Conservation (phyloP, 257 asterid genomes). For the Jacaranda mimosifolia region DNA sequence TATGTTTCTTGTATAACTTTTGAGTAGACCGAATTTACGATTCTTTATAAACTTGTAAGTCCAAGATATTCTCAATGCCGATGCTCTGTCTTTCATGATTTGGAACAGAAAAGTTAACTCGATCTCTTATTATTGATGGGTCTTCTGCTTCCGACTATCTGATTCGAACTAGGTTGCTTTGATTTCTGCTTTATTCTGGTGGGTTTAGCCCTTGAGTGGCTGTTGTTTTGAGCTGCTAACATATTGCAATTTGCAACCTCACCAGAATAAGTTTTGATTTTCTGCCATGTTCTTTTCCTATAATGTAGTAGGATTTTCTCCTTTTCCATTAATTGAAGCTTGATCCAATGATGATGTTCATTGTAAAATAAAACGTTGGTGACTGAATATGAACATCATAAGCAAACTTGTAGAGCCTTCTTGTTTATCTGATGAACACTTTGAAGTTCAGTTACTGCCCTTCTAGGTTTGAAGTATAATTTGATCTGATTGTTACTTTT, state of each 20-base stretch:
- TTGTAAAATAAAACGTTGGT: not conserved
- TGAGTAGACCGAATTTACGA: slow-evolving; percentile 20
- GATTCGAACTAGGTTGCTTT: too few relatives aligned
- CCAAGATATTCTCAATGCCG: slow-evolving; percentile 1
- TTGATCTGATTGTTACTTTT: not conserved
- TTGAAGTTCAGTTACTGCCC: not conserved
- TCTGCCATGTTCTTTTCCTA: not conserved
- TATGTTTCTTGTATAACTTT: slow-evolving; percentile 26
- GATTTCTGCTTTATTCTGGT: not conserved
- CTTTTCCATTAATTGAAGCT: not conserved
- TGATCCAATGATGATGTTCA: not conserved
- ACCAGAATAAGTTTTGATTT: not conserved
- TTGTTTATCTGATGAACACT: not conserved
- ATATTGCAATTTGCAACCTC: not conserved
- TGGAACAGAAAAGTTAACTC: too few relatives aligned
- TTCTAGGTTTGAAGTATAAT: not conserved
- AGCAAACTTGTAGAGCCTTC: not conserved
- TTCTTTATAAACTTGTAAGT: slow-evolving; percentile 5
- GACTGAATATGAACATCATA: not conserved
- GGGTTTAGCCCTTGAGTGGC: not conserved
- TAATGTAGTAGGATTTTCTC: not conserved
- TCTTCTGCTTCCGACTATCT: not conserved
- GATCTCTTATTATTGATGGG: not conserved
- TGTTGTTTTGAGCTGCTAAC: slow-evolving; percentile 7
- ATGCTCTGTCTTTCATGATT: not conserved